Evolutionary conservation across 1,139 yeast genomes (phyloP).

Genomic region (Kurtzmaniella natalensis): DNA sequence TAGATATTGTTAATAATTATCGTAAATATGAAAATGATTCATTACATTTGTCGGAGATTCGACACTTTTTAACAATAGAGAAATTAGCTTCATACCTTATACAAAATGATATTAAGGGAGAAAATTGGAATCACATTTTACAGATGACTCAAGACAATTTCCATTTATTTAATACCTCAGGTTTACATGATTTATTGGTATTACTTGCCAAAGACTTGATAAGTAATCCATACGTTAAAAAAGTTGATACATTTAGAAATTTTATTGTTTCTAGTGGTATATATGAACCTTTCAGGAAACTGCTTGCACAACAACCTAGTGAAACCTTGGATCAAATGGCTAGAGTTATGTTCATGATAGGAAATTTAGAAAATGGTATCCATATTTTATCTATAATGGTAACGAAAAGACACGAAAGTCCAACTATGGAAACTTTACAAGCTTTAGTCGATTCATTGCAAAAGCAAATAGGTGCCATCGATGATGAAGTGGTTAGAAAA

Average conservation of each 20-base stretch:
- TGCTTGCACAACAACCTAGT: slow-evolving; percentile 9
- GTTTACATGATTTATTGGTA: slow-evolving; percentile 15
- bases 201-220: slow-evolving; percentile 12
- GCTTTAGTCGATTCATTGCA: slow-evolving; percentile 8
- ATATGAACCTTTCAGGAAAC: background rate
- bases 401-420: slow-evolving; percentile 16
- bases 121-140: background rate
- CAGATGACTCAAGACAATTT: slow-evolving; percentile 10
- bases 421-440: slow-evolving; percentile 23
- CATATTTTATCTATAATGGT: slow-evolving; percentile 18
- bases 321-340: slow-evolving; percentile 25
- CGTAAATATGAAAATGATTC: slow-evolving; percentile 13
- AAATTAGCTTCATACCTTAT: slow-evolving; percentile 19
- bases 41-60: slow-evolving; percentile 12
- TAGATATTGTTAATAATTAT: slow-evolving; percentile 16
- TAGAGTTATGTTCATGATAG: slow-evolving; percentile 17
- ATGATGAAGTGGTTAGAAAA: background rate
- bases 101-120: background rate
- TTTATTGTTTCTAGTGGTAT: slow-evolving; percentile 8
- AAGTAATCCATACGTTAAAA: slow-evolving; percentile 8
- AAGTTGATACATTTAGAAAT: slow-evolving; percentile 9
- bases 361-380: slow-evolving; percentile 17
- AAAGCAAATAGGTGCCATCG: background rate
- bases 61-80: slow-evolving; percentile 17
- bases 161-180: slow-evolving; percentile 16